phyloP scores from a whole-genome alignment of 2,329 filamentous ascomycete genomes.

The Botrytis tulipae region DNA sequence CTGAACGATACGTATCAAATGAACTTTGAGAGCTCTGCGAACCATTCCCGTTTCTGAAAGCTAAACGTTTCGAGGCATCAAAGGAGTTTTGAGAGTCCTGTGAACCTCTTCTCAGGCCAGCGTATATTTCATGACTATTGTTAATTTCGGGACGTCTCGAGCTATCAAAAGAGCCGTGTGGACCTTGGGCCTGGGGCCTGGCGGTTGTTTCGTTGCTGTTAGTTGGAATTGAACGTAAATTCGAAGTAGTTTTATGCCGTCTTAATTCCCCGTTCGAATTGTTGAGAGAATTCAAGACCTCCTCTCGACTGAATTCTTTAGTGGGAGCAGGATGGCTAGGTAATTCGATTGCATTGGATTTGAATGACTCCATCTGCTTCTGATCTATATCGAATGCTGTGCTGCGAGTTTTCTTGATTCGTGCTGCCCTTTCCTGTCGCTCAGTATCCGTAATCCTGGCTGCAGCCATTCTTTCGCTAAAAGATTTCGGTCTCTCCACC shows the following conservation, averaged over 20 bases:
- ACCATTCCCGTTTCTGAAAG: conserved; percentile 24
- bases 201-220: conserved; percentile 20
- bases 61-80: conserved; percentile 20
- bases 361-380: conserved; percentile 59
- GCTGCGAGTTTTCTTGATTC: conserved; percentile 53
- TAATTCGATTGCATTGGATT: conserved; percentile 55
- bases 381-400: conserved; percentile 55
- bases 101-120: conserved; percentile 36
- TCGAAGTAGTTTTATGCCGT: conserved; percentile 43
- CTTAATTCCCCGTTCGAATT: conserved; percentile 39
- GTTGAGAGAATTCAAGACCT: conserved; percentile 48
- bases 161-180: conserved; percentile 20
- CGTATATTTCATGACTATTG: conserved; percentile 25
- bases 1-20: conserved; percentile 15
- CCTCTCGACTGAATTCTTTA: conserved; percentile 61
- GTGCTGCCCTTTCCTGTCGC: conserved; percentile 50
- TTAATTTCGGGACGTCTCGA: conserved; percentile 18
- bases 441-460: conserved; percentile 57
- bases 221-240: conserved; percentile 29
- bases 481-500: conserved; percentile 53
- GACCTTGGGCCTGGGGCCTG: conserved; percentile 31
- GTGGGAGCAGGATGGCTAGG: conserved; percentile 48
- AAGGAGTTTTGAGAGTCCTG: conserved; percentile 18
- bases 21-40: conserved; percentile 19
- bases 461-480: conserved; percentile 82